phyloP scores from a whole-genome alignment of 2,329 filamentous ascomycete species.

The Aspergillus caelatus region DNA sequence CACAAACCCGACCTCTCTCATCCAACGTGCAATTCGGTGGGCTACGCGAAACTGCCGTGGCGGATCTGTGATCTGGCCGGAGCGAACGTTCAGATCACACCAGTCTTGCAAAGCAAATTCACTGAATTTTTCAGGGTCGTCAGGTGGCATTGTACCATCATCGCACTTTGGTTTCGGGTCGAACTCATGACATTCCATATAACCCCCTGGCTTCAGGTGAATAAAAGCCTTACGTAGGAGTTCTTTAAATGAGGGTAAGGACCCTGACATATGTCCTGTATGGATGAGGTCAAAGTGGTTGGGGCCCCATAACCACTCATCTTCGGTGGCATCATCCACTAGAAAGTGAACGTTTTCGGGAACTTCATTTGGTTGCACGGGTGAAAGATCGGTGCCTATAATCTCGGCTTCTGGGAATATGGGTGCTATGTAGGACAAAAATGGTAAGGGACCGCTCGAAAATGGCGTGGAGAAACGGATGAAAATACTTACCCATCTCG shows the following conservation, averaged over 20 bases:
- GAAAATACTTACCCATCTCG: constrained; percentile 56
- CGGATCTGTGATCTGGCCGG: constrained; percentile 49
- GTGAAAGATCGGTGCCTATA: constrained; percentile 67
- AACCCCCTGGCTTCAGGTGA: constrained; percentile 61
- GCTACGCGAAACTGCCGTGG: constrained; percentile 55
- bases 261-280: constrained; percentile 60
- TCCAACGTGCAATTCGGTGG: constrained; percentile 56
- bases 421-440: constrained; percentile 25
- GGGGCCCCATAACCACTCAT: constrained; percentile 59
- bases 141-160: constrained; percentile 55
- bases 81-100: constrained; percentile 45
- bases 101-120: constrained; percentile 51
- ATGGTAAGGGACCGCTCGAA: constrained; percentile 9
- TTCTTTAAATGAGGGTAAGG: constrained; percentile 59
- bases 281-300: constrained; percentile 63
- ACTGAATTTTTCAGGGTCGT: constrained; percentile 43
- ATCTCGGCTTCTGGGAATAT: constrained; percentile 61
- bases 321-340: constrained; percentile 68
- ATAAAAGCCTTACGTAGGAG: constrained; percentile 56
- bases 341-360: constrained; percentile 75
- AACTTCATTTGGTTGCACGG: constrained; percentile 67
- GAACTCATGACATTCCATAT: constrained; percentile 48
- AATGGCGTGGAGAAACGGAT: background rate
- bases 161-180: constrained; percentile 54
- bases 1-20: constrained; percentile 60